Evolutionary conservation across 768 basidiomycete species (phyloP).

Genomic region (Agaricus subrufescens): DNA sequence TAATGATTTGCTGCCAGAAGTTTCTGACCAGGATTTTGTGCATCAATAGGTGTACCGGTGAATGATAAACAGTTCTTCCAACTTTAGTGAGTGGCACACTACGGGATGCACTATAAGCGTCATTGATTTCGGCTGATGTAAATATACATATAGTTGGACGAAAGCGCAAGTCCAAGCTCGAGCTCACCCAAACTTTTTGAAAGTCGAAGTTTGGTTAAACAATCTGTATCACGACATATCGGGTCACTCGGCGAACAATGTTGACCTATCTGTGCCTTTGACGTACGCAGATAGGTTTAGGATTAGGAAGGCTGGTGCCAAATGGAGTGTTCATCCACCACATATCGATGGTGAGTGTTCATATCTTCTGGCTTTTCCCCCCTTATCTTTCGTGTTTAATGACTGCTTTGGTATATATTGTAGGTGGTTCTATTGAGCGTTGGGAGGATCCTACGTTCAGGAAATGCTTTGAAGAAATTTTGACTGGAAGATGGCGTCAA

Average conservation of each 20-base stretch:
- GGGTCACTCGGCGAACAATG: constrained; percentile 23
- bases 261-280: constrained; percentile 37
- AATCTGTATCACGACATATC: constrained; percentile 50
- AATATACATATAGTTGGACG: background rate
- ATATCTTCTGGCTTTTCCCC: background rate
- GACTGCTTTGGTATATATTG: background rate
- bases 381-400: background rate
- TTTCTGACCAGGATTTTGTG: no score
- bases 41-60: constrained; percentile 41
- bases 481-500: constrained; percentile 54
- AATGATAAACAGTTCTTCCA: constrained; percentile 70
- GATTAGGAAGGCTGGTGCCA: constrained; percentile 61
- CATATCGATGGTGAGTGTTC: constrained; percentile 34
- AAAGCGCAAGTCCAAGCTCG: constrained; percentile 59
- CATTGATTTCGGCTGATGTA: no score
- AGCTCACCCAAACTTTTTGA: constrained; percentile 61
- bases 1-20: no score
- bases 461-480: constrained; percentile 56
- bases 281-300: constrained; percentile 73
- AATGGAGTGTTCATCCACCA: constrained; percentile 46
- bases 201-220: constrained; percentile 55
- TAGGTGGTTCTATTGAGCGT: constrained; percentile 50
- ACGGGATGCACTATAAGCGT: no score
- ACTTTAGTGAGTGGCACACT: constrained; percentile 48
- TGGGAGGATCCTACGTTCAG: constrained; percentile 63